These are phyloP conservation scores for Trichopus zeylanicus DNA, from an alignment of 116 monocot species.

Conservation along the genomic window DNA sequence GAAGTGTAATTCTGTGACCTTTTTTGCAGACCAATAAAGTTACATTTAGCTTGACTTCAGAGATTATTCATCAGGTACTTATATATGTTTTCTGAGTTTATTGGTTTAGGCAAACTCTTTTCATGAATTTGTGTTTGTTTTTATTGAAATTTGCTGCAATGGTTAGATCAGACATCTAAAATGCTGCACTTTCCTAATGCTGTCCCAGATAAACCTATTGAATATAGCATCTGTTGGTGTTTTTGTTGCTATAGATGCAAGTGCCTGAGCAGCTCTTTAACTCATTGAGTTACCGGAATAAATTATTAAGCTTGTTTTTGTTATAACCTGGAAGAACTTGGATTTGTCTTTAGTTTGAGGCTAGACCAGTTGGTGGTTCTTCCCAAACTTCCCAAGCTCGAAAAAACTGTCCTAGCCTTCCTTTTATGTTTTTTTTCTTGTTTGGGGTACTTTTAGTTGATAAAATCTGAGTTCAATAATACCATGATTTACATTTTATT, in stretches of 20 bases:
- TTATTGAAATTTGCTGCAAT: not conserved
- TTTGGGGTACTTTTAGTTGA: no score
- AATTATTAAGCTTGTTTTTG: not conserved
- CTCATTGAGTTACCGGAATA: constrained; percentile 3
- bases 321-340: not conserved
- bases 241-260: not conserved
- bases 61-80: constrained; percentile 95
- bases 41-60: constrained; percentile 86
- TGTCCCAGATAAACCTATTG: no score
- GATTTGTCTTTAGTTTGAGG: not conserved
- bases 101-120: not conserved
- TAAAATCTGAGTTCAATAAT: no score
- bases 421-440: no score
- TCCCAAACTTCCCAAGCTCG: not conserved
- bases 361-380: not conserved
- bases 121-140: not conserved
- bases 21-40: constrained; percentile 96
- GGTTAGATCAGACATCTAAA: not conserved
- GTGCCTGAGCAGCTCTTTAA: not conserved
- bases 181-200: no score
- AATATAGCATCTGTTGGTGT: no score
- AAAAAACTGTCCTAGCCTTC: not conserved
- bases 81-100: not conserved
- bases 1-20: not conserved
- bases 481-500: not conserved